Evolutionary conservation across 495 filamentous ascomycete species (phyloP).

Genomic region (Copromyces sp.): DNA sequence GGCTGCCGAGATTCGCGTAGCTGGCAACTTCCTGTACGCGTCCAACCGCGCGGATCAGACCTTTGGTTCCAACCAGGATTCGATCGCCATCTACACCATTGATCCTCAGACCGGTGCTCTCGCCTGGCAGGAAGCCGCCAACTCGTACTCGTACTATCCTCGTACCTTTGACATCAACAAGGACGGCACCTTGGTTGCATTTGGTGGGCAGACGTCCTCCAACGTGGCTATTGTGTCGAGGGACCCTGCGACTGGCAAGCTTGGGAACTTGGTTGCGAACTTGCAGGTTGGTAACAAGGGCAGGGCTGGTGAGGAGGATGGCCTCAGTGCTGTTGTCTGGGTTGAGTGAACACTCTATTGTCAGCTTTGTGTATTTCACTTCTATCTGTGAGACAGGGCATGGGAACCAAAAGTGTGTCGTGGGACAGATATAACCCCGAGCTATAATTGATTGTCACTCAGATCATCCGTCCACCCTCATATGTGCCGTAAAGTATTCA

Average conservation of each 20-base stretch:
- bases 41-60: slow-evolving; percentile 35
- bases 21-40: slow-evolving; percentile 33
- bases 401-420: background rate
- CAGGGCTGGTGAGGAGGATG: slow-evolving; percentile 34
- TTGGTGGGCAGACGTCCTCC: slow-evolving; percentile 53
- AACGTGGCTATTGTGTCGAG: slow-evolving; percentile 52
- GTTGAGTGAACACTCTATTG: slow-evolving; percentile 31
- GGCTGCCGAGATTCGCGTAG: slow-evolving; percentile 32
- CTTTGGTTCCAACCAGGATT: slow-evolving; percentile 31
- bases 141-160: slow-evolving; percentile 35
- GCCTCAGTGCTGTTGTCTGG: slow-evolving; percentile 36
- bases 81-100: slow-evolving; percentile 29
- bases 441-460: background rate
- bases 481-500: background rate
- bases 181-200: slow-evolving; percentile 48
- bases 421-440: background rate
- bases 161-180: slow-evolving; percentile 56
- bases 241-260: slow-evolving; percentile 42
- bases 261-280: slow-evolving; percentile 41
- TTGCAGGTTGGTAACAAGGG: slow-evolving; percentile 31
- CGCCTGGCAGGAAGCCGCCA: slow-evolving; percentile 28
- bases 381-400: background rate
- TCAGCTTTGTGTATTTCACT: background rate
- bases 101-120: slow-evolving; percentile 23
- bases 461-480: background rate